These are phyloP conservation scores for Detonula confervacea DNA, from an alignment of 352 stramenopile genomes.

Conservation along the genomic window DNA sequence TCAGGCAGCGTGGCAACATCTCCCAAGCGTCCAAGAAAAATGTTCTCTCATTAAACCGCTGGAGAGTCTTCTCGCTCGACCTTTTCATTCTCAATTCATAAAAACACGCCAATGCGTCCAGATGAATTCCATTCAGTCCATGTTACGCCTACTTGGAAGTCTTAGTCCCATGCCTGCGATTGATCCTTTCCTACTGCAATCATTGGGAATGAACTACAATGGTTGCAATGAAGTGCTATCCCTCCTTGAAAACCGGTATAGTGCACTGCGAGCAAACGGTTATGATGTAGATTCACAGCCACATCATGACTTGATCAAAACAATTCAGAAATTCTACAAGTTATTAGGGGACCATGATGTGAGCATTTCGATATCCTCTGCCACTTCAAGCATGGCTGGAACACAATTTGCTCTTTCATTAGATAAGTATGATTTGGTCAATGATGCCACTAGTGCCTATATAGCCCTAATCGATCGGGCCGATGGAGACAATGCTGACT, in stretches of 20 bases:
- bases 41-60: constrained; percentile 62
- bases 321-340: constrained; percentile 68
- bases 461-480: constrained; percentile 69
- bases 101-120: constrained; percentile 36
- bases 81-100: constrained; percentile 81
- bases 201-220: constrained; percentile 77
- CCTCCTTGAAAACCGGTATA: constrained; percentile 76
- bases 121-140: constrained; percentile 72
- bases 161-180: constrained; percentile 70
- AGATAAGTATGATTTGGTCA: constrained; percentile 78
- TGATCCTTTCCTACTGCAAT: constrained; percentile 75
- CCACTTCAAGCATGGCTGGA: constrained; percentile 54
- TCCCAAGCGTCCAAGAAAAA: constrained; percentile 59
- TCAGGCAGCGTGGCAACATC: constrained; percentile 63
- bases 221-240: constrained; percentile 73
- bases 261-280: constrained; percentile 44
- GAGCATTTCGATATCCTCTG: constrained; percentile 57
- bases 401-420: constrained; percentile 76
- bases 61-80: constrained; percentile 69
- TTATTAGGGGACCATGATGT: constrained; percentile 72
- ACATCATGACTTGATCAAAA: constrained; percentile 42
- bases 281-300: constrained; percentile 24
- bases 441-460: constrained; percentile 74
- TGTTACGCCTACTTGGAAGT: constrained; percentile 62
- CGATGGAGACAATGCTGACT: constrained; percentile 39